A percentile compares a stretch with the other conserved stretches of the same genome.
Evolutionary conservation across 2,329 filamentous ascomycete genomes (phyloP).

Genomic region (Zymoseptoria pseudotritici): DNA sequence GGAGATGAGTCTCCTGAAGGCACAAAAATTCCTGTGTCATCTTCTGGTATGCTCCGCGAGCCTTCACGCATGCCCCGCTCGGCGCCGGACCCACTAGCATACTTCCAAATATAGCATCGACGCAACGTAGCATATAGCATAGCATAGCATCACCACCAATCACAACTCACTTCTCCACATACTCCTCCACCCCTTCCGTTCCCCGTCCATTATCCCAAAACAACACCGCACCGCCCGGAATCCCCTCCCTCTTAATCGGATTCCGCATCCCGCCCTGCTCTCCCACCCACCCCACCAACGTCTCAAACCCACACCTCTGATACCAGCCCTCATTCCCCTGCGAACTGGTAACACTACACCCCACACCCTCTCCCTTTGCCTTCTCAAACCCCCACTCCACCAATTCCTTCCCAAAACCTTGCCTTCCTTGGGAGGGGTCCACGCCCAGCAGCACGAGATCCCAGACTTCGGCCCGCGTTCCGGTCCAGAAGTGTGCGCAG

Average conservation of each 20-base stretch:
- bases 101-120: no score
- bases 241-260: constrained; percentile 7
- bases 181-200: constrained; percentile 13
- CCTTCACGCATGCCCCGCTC: no score
- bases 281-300: constrained; percentile 13
- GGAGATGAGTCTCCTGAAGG: no score
- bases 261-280: constrained; percentile 17
- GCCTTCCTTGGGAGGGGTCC: constrained; percentile 14
- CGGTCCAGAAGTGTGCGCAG: constrained; percentile 21
- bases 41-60: no score
- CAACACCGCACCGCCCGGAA: constrained; percentile 16
- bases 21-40: no score
- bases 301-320: constrained; percentile 19
- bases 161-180: constrained; percentile 8
- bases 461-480: constrained; percentile 20
- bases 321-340: constrained; percentile 24
- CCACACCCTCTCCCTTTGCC: constrained; percentile 46
- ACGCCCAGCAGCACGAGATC: constrained; percentile 22
- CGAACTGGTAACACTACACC: constrained; percentile 22
- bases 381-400: constrained; percentile 24
- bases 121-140: no score
- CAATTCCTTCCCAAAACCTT: constrained; percentile 22
- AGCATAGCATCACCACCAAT: not conserved
- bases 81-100: no score
- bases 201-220: constrained; percentile 23